phyloP scores from a whole-genome alignment of 2,329 filamentous ascomycete species.

The Nothopassalora personata region DNA sequence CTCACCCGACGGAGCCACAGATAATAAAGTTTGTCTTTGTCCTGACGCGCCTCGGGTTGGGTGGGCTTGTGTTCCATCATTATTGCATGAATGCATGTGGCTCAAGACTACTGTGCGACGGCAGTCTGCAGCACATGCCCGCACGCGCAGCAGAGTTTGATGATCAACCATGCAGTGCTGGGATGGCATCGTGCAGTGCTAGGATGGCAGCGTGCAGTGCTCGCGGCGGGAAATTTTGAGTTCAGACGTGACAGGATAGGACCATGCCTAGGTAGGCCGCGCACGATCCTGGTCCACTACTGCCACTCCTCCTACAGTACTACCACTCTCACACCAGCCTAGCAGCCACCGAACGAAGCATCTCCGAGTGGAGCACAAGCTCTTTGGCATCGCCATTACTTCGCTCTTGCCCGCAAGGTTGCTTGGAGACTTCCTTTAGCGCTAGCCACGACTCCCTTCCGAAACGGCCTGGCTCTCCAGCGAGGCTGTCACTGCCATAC shows the following conservation, averaged over 20 bases:
- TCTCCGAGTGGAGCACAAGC: slow-evolving; percentile 18
- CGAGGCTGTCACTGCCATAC: slow-evolving; percentile 18
- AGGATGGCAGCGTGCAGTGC: neutral
- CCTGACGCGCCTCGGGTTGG: neutral
- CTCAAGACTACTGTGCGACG: neutral
- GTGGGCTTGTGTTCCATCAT: neutral
- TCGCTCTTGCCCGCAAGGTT: slow-evolving; percentile 17
- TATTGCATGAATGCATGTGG: neutral
- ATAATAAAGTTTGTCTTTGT: neutral
- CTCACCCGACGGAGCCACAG: neutral
- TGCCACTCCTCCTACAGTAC: slow-evolving; percentile 8
- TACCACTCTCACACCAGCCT: slow-evolving; percentile 4
- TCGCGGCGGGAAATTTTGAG: neutral
- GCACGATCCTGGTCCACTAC: neutral
- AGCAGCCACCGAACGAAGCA: slow-evolving; percentile 12
- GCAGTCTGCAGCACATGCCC: neutral
- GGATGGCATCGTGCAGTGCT: neutral
- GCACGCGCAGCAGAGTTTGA: slow-evolving; percentile 5
- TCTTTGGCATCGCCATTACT: slow-evolving; percentile 21
- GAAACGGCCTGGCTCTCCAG: slow-evolving; percentile 18
- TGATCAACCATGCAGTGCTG: neutral
- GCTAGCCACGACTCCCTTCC: slow-evolving; percentile 18
- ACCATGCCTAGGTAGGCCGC: neutral
- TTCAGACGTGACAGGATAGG: neutral
- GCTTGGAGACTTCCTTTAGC: slow-evolving; percentile 17